A percentile compares a stretch with the other conserved stretches of the same genome.
These are phyloP conservation scores for Mariannaea sp. DNA, from an alignment of 2,329 filamentous ascomycete genomes.

Conservation along the genomic window DNA sequence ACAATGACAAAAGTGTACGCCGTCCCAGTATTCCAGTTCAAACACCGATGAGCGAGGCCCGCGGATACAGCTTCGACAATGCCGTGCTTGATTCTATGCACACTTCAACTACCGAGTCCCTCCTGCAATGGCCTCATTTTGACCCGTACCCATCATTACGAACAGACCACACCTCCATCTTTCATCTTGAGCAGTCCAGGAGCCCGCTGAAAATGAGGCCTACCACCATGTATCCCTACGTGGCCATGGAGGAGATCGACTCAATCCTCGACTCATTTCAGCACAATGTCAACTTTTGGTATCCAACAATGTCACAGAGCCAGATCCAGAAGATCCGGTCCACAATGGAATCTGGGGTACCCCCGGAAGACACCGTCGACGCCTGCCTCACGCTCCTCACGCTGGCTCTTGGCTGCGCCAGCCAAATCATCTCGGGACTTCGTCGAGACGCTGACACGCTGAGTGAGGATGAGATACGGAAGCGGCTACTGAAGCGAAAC, in stretches of 20 bases:
- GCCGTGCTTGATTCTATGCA: conserved; percentile 56
- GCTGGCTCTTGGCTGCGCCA: conserved; percentile 54
- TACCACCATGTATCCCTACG: conserved; percentile 48
- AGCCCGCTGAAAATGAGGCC: conserved; percentile 42
- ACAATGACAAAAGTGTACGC: conserved; percentile 24
- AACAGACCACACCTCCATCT: conserved; percentile 51
- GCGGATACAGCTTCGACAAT: conserved; percentile 46
- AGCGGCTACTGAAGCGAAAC: conserved; percentile 39
- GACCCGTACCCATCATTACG: conserved; percentile 50
- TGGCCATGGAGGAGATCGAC: conserved; percentile 48
- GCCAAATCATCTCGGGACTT: conserved; percentile 45
- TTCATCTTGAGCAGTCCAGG: conserved; percentile 52
- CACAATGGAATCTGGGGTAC: conserved; percentile 41
- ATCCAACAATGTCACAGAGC: conserved; percentile 52
- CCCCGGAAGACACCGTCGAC: conserved; percentile 44
- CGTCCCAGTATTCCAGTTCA: conserved; percentile 34
- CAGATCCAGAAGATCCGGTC: conserved; percentile 43
- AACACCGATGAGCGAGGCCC: conserved; percentile 30
- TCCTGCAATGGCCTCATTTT: conserved; percentile 58
- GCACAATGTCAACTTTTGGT: conserved; percentile 57
- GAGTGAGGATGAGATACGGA: conserved; percentile 37
- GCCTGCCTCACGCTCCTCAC: conserved; percentile 52
- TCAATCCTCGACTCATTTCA: conserved; percentile 51
- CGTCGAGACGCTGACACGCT: conserved; percentile 17
- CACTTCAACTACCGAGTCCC: conserved; percentile 55